phyloP scores from a whole-genome alignment of 2,329 filamentous ascomycete species.

The Leptosphaerulina australis region DNA sequence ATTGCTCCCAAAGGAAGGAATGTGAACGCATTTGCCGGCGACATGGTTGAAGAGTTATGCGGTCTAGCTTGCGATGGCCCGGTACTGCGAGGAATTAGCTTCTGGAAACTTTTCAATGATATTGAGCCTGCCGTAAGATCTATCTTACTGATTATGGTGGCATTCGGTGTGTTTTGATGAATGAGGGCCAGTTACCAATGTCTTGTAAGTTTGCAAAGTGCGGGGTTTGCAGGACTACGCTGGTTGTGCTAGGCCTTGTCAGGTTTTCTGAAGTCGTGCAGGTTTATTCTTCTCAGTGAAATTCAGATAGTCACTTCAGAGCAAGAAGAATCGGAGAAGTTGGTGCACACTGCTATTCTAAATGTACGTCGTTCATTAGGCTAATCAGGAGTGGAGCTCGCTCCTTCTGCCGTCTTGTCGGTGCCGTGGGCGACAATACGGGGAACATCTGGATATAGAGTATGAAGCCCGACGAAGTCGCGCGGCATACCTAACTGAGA shows the following conservation, averaged over 20 bases:
- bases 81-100: conserved; percentile 1
- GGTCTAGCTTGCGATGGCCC: not conserved
- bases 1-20: conserved; percentile 80
- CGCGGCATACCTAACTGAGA: conserved; percentile 27
- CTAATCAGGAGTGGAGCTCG: conserved; percentile 39
- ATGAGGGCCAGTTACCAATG: conserved; percentile 12
- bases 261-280: not conserved
- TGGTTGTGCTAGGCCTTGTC: not conserved
- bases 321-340: not conserved
- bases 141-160: not conserved
- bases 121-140: not conserved
- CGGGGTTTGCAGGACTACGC: conserved; percentile 23
- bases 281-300: not conserved
- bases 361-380: conserved; percentile 35
- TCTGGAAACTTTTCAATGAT: not conserved
- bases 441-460: conserved; percentile 21
- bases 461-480: conserved; percentile 27
- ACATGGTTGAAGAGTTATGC: conserved; percentile 29
- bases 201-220: conserved; percentile 7
- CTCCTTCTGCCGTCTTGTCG: conserved; percentile 34
- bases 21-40: conserved; percentile 48
- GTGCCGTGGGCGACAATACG: conserved; percentile 11
- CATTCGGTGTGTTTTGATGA: not conserved
- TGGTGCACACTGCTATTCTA: conserved; percentile 10
- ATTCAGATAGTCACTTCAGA: not conserved